phyloP scores from a whole-genome alignment of 345 rosid genomes.

The Microthlaspi erraticum region DNA sequence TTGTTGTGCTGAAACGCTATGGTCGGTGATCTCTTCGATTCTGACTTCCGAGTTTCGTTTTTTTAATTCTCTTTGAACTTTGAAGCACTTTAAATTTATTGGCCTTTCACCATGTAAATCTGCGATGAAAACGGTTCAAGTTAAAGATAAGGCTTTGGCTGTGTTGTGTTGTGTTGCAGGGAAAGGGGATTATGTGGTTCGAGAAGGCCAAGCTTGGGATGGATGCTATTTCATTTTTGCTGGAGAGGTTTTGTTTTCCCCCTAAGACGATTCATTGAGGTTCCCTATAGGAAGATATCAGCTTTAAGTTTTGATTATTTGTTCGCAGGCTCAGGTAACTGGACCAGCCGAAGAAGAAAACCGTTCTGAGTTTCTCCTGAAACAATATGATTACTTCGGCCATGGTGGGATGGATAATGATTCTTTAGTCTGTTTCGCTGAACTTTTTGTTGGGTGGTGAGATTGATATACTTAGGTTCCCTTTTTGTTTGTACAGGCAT shows the following conservation, averaged over 20 bases:
- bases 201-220: constrained; percentile 74
- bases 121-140: background rate
- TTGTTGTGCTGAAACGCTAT: constrained; percentile 56
- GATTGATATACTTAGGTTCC: constrained; percentile 5
- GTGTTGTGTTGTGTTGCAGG: constrained; percentile 46
- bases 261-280: background rate
- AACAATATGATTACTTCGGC: constrained; percentile 85
- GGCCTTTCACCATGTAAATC: background rate
- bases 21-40: constrained; percentile 48
- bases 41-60: background rate
- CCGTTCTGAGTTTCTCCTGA: constrained; percentile 74
- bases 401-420: constrained; percentile 56
- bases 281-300: background rate
- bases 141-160: no score
- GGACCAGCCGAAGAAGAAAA: constrained; percentile 67
- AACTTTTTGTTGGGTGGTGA: background rate
- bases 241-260: constrained; percentile 72
- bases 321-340: constrained; percentile 75
- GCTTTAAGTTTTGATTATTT: background rate
- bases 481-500: constrained; percentile 52
- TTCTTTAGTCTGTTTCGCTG: background rate
- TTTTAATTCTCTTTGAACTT: background rate
- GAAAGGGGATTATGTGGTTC: constrained; percentile 72
- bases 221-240: constrained; percentile 86
- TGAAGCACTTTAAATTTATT: background rate